Evolutionary conservation across 2,329 filamentous ascomycete genomes (phyloP), one percentile per base, ranked within the genome.

Genomic region (Trichoderma cornu-damae): DNA sequence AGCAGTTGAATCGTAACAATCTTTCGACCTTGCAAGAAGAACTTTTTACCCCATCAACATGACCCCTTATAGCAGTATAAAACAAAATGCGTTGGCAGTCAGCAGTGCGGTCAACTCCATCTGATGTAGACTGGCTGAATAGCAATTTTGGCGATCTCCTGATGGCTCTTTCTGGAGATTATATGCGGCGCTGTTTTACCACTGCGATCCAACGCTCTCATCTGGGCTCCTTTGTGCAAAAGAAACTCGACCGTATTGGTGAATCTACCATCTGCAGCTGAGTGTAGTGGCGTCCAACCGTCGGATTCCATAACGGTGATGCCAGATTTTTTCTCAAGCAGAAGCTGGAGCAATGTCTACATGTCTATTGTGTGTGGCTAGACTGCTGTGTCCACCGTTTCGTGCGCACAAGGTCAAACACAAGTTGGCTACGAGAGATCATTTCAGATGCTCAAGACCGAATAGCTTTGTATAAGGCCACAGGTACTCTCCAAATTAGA

Each of bases 381-480:
- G 6, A 37, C 26, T 11, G 59, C 16, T 47, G 43, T n/a, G n/a
- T 32, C 28, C 20, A 57, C 6, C 16, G 35, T 16, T 30, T 60
- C 6, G 60, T 47, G 0, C 44, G 40, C 1, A 59, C 62, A 0
- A 64, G 18, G 0, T 65, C 54, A 12, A 66, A 64, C 5, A 61
- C 64, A 6, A 6, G 22, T 0, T 60, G 5, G n/a, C 46, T 58
- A 0, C 54, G 34, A 1, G 43, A 30, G 0, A 62, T 50, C 6
- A 68, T 30, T 38, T 71, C 65, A 0, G 61, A 57, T 0, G 71
- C 57, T 72, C 70, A 75, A 0, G 66, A 69, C 6, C 69, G 56
- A 2, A 71, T 16, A 0, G 66, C 64, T 2, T 58, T 3, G 4
- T 61, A 71, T 2, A n/a, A 66, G 65, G n/a, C 69, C 62, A 0